Base-by-base conservation (phyloP, 2,329 filamentous ascomycete genomes). In the Colletotrichum caudatum region DNA sequence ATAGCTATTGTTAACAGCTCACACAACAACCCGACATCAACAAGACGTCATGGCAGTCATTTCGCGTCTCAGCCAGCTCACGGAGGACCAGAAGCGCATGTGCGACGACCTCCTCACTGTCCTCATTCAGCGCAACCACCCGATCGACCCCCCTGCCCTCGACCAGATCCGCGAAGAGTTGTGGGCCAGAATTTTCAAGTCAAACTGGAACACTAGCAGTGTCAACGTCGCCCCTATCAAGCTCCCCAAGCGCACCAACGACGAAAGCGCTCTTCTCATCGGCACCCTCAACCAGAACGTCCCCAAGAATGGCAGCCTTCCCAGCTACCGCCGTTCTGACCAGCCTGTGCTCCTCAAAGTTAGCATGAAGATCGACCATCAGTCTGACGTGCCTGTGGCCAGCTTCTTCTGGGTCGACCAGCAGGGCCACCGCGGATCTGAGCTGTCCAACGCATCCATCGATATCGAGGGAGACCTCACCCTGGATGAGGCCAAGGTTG, bases 341-440 rank as follows among this genome's bases (percentile, higher is more conserved):
- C 50, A 61, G 14, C 50, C 66, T 2, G 70, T 65, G 4, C 48
- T 61, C 2, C 53, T 66, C 41, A 66, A 72, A 26, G 61, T 58
- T 9, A 62, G 60, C 44, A 57, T 70, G n/a, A 50, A 59, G n/a
- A 60, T 56, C 9, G 56, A 64, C 7, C 39, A 48, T 18, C 48
- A 56, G 4, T 48, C 35, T 4, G 39, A 51, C 35, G 56, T 50
- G 37, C 33, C 51, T 9, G 61, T 35, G 0, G 60, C 60, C 44
- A 51, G 37, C 33, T 70, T 72, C 62, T 51, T 57, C 56, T 72
- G 70, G 70, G 44, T 70, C 11, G 70, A 66, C n/a, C 26, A 65
- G 33, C 50, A 66, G n/a, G 62, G 44, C 53, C 66, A 71, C 35
- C 46, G 48, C 14, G 57, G 39, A 39, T 54, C 48, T 1, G 61